Base-by-base conservation (phyloP, 2,329 filamentous ascomycete species). In the Lecanicillium sp. region DNA sequence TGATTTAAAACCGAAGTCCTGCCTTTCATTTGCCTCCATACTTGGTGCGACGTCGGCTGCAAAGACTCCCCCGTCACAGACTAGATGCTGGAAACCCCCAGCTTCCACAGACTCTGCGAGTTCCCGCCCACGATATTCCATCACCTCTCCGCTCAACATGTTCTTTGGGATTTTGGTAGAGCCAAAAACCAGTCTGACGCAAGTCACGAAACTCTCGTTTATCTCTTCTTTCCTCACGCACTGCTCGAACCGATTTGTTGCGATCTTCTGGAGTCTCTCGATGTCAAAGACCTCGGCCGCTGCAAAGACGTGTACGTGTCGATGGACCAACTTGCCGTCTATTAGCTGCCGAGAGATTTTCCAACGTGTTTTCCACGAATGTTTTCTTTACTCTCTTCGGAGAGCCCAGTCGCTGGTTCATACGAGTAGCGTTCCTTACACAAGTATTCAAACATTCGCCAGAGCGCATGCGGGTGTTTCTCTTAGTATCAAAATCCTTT, bases 391-490 rank as follows among this genome's bases (percentile, higher is more conserved):
- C 44, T 26, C 4, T 9, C 14, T 11, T 39, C 19, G 6, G 4
- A 6, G 12, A 39, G 32, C 5, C 32, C 19, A 8, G 44, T 8
- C 9, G 19, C 24, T 6, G 35, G 24, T 2, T 23, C n/a, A 15
- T 15, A 11, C 1, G 17, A 23, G 27, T 46, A 46, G 5, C 6
- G 17, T 2, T 35, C 44, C n/a, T 39, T 46, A 17, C 39, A 46
- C 17, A 46, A 7, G 20, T 39, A 46, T 24, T 46, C 44, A 19
- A 46, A 36, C 44, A 39, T 46, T 12, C 44, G 44, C 44, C 44
- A 46, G 36, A 30, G 39, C 12, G 44, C 44, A 39, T 46, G 35
- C 14, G 26, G 36, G 2, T n/a, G 12, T 3, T n/a, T 14, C 7
- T 14, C n/a, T 7, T 46, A 19, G 20, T 32, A 39, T 7, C 19